phyloP scores from a whole-genome alignment of 73 alveolate genomes.

The Paramecium caudatum region DNA sequence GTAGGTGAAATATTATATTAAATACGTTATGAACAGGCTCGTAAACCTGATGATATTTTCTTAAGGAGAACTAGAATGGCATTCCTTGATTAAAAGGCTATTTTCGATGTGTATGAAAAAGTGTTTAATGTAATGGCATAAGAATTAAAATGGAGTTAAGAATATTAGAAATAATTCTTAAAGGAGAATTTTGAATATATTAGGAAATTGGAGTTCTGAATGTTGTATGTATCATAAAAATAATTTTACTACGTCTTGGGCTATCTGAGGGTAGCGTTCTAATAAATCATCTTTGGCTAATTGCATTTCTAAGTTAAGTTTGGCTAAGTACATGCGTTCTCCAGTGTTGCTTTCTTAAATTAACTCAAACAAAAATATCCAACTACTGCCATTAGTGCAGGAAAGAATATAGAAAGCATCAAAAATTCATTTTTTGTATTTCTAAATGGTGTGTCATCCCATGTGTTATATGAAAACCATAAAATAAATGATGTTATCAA shows the following conservation, averaged over 20 bases:
- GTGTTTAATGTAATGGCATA: slow-evolving; percentile 59
- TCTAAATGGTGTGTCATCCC: slow-evolving; percentile 40
- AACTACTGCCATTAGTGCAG: slow-evolving; percentile 23
- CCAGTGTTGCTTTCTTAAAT: slow-evolving; percentile 54
- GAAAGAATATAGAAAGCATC: slow-evolving; percentile 53
- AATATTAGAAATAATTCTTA: background rate
- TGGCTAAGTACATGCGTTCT: background rate
- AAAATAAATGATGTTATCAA: slow-evolving; percentile 9
- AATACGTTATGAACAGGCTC: slow-evolving; percentile 68
- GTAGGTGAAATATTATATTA: slow-evolving; percentile 71
- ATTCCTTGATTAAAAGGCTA: slow-evolving; percentile 60
- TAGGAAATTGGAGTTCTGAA: slow-evolving; percentile 57
- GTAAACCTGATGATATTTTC: slow-evolving; percentile 68
- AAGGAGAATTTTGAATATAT: slow-evolving; percentile 26
- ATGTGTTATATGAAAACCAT: slow-evolving; percentile 27
- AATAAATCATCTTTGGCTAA: slow-evolving; percentile 48
- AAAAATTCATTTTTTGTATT: slow-evolving; percentile 57
- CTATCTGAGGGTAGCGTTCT: slow-evolving; percentile 31
- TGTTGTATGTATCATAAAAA: slow-evolving; percentile 16
- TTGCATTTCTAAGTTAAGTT: background rate
- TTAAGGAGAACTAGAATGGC: slow-evolving; percentile 77
- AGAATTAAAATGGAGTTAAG: slow-evolving; percentile 66
- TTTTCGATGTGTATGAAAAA: slow-evolving; percentile 31
- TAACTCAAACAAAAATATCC: slow-evolving; percentile 41
- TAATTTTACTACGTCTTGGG: slow-evolving; percentile 43